Conservation (phyloP, 495 filamentous ascomycete genomes). For the Aspergillus nidulans region DNA sequence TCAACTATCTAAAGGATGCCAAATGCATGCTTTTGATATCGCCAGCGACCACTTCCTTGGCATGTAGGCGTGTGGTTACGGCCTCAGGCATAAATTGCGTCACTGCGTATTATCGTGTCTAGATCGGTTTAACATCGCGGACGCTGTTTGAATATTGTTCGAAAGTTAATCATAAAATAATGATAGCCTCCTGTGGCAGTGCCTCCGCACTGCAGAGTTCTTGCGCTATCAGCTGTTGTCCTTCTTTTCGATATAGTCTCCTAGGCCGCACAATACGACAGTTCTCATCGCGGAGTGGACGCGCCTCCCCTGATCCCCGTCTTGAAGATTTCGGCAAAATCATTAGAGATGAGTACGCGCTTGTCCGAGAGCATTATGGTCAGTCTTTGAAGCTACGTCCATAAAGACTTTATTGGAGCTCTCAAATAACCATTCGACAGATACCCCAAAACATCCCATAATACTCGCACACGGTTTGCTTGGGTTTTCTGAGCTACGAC, state of each 20-base stretch:
- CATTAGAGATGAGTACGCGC: conserved; percentile 75
- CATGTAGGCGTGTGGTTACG: background rate
- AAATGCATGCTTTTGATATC: background rate
- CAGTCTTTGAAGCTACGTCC: conserved; percentile 4
- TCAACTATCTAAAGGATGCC: too few species aligned
- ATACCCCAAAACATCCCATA: conserved; percentile 63
- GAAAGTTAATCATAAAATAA: background rate
- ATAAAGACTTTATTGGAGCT: background rate
- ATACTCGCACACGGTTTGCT: conserved; percentile 88
- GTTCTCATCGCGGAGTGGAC: conserved; percentile 11
- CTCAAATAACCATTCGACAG: conserved; percentile 24
- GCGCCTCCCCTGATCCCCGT: conserved; percentile 49
- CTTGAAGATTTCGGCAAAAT: conserved; percentile 58
- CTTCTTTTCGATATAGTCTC: background rate
- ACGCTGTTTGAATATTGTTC: background rate
- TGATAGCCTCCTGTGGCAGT: conserved; percentile 7
- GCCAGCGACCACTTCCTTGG: background rate
- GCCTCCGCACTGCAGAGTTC: background rate
- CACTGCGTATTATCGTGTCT: background rate
- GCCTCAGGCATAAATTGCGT: conserved; percentile 7
- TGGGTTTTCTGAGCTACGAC: conserved; percentile 79
- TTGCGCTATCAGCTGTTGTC: background rate
- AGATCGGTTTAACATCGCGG: background rate
- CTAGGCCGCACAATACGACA: conserved; percentile 3
- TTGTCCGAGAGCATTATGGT: conserved; percentile 69